Percentiles rank a stretch among this genome's conserved stretches.
phyloP scores from a whole-genome alignment of 2,329 filamentous ascomycete genomes.

The Ciborinia camelliae region DNA sequence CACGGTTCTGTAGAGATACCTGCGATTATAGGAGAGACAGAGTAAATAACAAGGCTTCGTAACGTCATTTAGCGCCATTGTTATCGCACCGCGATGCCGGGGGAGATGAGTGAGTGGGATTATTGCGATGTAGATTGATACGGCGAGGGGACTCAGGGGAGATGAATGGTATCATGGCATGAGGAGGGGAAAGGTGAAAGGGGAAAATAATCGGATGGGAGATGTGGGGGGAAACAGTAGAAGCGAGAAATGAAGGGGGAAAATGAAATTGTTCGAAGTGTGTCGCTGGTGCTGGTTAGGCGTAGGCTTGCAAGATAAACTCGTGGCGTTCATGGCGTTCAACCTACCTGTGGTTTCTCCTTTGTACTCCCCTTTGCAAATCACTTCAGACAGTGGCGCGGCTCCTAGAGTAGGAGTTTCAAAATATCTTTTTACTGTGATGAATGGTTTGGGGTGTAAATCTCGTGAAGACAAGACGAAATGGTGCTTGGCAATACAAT shows the following conservation, averaged over 20 bases:
- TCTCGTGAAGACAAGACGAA: background rate
- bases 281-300: background rate
- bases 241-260: conserved; percentile 16
- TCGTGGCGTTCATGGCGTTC: conserved; percentile 5
- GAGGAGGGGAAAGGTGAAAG: background rate
- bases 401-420: background rate
- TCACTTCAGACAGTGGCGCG: conserved; percentile 2
- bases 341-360: background rate
- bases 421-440: background rate
- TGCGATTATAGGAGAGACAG: background rate
- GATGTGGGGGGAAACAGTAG: background rate
- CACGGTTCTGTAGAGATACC: conserved; percentile 12
- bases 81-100: conserved; percentile 13
- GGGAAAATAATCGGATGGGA: background rate
- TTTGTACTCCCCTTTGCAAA: background rate
- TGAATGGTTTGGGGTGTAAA: background rate
- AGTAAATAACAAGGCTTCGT: background rate
- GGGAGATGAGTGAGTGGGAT: conserved; percentile 9
- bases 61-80: conserved; percentile 19
- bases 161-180: too few species aligned
- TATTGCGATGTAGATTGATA: background rate
- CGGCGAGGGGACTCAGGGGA: conserved; percentile 3
- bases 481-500: conserved; percentile 10
- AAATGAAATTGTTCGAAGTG: conserved; percentile 1
- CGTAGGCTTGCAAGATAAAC: conserved; percentile 3